A percentile compares a stretch with the other conserved stretches of the same genome.
These are phyloP conservation scores for Pseudoperonospora humuli DNA, from an alignment of 352 stramenopile genomes.

Conservation along the genomic window DNA sequence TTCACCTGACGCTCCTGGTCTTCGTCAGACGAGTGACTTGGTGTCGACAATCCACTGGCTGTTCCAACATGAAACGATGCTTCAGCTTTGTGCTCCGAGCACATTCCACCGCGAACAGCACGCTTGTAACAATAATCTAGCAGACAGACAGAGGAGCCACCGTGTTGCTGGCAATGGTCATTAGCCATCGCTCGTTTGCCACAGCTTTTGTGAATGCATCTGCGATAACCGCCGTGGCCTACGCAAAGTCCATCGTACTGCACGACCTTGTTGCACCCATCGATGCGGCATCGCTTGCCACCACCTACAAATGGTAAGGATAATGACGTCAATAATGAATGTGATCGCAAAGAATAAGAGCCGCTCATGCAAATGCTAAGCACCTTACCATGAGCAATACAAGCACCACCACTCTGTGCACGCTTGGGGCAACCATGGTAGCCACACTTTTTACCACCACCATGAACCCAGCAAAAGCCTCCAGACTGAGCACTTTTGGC, in stretches of 20 bases:
- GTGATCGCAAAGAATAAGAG: too few species aligned
- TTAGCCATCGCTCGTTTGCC: conserved; percentile 34
- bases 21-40: conserved; percentile 7
- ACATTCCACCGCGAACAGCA: conserved; percentile 23
- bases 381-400: conserved; percentile 36
- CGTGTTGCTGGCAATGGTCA: conserved; percentile 37
- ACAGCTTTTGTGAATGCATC: conserved; percentile 32
- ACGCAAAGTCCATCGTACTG: conserved; percentile 43
- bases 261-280: conserved; percentile 37
- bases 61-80: conserved; percentile 3
- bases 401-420: conserved; percentile 41
- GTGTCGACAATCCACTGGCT: background rate
- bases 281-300: conserved; percentile 27
- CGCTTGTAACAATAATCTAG: conserved; percentile 15
- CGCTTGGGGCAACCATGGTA: conserved; percentile 33
- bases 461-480: conserved; percentile 38
- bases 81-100: conserved; percentile 19
- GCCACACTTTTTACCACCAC: conserved; percentile 52
- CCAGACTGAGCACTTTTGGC: conserved; percentile 30
- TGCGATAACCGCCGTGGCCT: conserved; percentile 40
- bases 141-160: conserved; percentile 26
- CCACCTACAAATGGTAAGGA: conserved; percentile 14
- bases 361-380: background rate
- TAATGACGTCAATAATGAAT: background rate
- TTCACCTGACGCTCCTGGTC: background rate